Evolutionary conservation across 1,284 basidiomycete genomes (phyloP).

Genomic region (Cryptococcus wingfieldii): DNA sequence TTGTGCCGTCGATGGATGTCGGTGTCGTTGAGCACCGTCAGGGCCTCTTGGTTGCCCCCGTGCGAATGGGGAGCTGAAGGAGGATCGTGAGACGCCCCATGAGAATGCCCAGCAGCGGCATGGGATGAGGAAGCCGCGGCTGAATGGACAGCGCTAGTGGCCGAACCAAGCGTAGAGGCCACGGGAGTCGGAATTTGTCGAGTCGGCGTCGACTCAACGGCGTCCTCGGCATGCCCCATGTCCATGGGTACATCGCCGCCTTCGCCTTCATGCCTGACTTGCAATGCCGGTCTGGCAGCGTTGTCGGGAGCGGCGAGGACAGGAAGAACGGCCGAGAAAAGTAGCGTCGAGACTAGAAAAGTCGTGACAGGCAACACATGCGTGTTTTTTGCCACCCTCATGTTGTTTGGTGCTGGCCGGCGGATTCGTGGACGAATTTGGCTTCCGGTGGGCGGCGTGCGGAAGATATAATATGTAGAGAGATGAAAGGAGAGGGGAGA

Average conservation of each 20-base stretch:
- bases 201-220: slow-evolving; percentile 2
- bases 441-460: too few species aligned
- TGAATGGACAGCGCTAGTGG: neutral
- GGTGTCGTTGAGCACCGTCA: slow-evolving; percentile 29
- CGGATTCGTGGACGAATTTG: too few species aligned
- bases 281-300: neutral
- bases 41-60: slow-evolving; percentile 28
- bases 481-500: too few species aligned
- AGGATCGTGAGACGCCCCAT: neutral
- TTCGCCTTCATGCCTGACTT: slow-evolving; percentile 8
- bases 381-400: neutral
- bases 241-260: slow-evolving; percentile 7
- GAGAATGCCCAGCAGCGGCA: neutral
- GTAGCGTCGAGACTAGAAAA: slow-evolving; percentile 13
- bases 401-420: neutral
- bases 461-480: too few species aligned
- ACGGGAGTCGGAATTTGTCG: too few species aligned
- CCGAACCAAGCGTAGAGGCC: neutral
- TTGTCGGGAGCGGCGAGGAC: slow-evolving; percentile 2
- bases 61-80: slow-evolving; percentile 20
- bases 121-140: neutral
- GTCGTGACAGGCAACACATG: slow-evolving; percentile 17
- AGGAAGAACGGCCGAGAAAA: slow-evolving; percentile 12
- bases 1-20: slow-evolving; percentile 36
- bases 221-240: neutral